phyloP scores from a whole-genome alignment of 257 asterid genomes.

The Penstemon barbatus region DNA sequence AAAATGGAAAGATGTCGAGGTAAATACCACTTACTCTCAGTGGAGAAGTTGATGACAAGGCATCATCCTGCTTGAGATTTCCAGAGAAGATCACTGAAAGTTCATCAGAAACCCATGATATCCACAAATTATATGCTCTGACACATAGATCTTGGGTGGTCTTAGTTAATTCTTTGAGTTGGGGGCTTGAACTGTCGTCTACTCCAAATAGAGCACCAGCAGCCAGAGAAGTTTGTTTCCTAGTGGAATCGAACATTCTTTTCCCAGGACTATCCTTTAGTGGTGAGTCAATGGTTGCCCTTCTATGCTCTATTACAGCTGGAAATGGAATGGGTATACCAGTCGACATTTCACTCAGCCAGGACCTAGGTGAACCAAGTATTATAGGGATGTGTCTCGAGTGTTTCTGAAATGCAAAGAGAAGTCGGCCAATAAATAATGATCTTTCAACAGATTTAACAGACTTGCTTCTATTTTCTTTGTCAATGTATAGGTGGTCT shows the following conservation, averaged over 20 bases:
- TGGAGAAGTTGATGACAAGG: constrained; percentile 73
- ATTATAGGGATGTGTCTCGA: constrained; percentile 79
- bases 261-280: constrained; percentile 57
- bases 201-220: constrained; percentile 71
- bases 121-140: constrained; percentile 91
- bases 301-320: constrained; percentile 41
- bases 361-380: constrained; percentile 96
- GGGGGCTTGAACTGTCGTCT: constrained; percentile 77
- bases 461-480: constrained; percentile 49
- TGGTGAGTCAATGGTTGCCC: constrained; percentile 47
- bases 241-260: constrained; percentile 62
- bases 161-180: constrained; percentile 73
- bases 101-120: constrained; percentile 83
- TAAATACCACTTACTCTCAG: constrained; percentile 63
- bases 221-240: constrained; percentile 65
- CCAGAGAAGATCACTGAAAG: constrained; percentile 58
- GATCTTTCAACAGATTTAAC: constrained; percentile 74
- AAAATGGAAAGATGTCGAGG: constrained; percentile 3
- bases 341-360: constrained; percentile 58
- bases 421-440: constrained; percentile 82
- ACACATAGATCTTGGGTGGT: constrained; percentile 75
- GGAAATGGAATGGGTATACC: constrained; percentile 42
- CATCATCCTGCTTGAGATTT: constrained; percentile 73
- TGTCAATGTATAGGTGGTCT: constrained; percentile 51
- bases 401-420: constrained; percentile 93